A percentile compares a stretch with the other conserved stretches of the same genome.
phyloP scores from a whole-genome alignment of 495 filamentous ascomycete species.

The Penicillium verhagenii region DNA sequence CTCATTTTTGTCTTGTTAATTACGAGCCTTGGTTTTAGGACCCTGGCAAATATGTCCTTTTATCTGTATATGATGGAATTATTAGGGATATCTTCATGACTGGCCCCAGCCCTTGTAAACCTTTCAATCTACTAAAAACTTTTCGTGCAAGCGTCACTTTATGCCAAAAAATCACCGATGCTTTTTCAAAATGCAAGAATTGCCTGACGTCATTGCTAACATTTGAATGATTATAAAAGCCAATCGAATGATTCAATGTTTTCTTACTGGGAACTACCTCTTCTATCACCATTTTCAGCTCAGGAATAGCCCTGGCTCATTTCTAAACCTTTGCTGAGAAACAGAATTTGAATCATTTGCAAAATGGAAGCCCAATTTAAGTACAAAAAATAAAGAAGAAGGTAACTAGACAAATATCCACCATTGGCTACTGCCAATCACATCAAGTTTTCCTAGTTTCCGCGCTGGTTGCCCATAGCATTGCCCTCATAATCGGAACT shows the following conservation, averaged over 20 bases:
- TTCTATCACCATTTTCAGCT: too few species aligned
- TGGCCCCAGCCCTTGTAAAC: neutral
- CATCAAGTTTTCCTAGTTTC: neutral
- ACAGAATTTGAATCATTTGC: too few species aligned
- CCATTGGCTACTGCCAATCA: neutral
- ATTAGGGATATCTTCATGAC: constrained; percentile 7
- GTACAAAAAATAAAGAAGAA: neutral
- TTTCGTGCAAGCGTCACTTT: too few species aligned
- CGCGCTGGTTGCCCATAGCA: constrained; percentile 11
- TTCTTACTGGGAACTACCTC: too few species aligned
- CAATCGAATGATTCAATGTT: too few species aligned
- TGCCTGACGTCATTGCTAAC: too few species aligned
- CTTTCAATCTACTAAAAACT: neutral
- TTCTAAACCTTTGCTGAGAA: too few species aligned
- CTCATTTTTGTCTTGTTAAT: constrained; percentile 15
- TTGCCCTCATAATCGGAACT: constrained; percentile 14
- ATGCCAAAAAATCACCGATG: too few species aligned
- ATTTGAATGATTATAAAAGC: too few species aligned
- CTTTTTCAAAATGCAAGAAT: too few species aligned
- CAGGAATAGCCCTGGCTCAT: too few species aligned
- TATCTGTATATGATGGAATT: constrained; percentile 35
- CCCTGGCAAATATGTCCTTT: constrained; percentile 10
- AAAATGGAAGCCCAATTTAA: neutral
- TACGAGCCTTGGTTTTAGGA: constrained; percentile 7
- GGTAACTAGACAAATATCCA: too few species aligned